Percentiles rank a stretch among this genome's conserved stretches.
These are phyloP conservation scores for Aspergillus carlsbadensis DNA, from an alignment of 495 filamentous ascomycete genomes.

Conservation along the genomic window DNA sequence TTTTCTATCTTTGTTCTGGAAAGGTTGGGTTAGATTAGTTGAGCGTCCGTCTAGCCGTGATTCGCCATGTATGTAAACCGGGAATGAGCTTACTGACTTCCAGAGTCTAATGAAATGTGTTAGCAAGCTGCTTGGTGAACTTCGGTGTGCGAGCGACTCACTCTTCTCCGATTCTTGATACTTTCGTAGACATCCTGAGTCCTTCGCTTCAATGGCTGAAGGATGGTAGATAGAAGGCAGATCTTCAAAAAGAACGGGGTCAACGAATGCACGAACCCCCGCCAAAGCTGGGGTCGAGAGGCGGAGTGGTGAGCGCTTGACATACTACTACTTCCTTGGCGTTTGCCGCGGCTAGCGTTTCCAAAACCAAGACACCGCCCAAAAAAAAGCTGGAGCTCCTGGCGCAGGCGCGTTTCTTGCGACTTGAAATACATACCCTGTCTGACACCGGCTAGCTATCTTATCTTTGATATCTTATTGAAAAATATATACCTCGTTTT, in stretches of 20 bases:
- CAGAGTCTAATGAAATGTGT: conserved; percentile 66
- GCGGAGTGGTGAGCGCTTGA: conserved; percentile 20
- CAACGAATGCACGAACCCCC: conserved; percentile 17
- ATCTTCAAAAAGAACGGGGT: not conserved
- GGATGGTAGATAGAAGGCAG: not conserved
- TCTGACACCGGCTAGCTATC: not conserved
- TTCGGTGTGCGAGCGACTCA: conserved; percentile 50
- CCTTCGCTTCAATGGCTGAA: not conserved
- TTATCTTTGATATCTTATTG: not conserved
- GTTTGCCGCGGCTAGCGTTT: conserved; percentile 22
- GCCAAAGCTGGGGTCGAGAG: conserved; percentile 17
- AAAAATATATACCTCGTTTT: not conserved
- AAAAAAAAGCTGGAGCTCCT: not conserved
- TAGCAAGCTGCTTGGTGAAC: conserved; percentile 25
- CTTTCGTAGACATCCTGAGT: conserved; percentile 65
- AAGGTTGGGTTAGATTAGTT: conserved; percentile 13
- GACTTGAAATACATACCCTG: not conserved
- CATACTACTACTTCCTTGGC: conserved; percentile 15
- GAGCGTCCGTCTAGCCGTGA: not conserved
- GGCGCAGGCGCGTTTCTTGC: conserved; percentile 2
- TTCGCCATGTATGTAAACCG: not conserved
- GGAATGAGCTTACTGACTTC: conserved; percentile 72
- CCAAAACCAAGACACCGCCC: conserved; percentile 1
- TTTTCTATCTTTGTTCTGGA: conserved; percentile 64
- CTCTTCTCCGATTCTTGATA: conserved; percentile 95